Evolutionary conservation across 225 moss, liverwort and hornwort species (phyloP), one percentile per base, ranked within the genome.

Genomic region (Takakia lepidozioides): DNA sequence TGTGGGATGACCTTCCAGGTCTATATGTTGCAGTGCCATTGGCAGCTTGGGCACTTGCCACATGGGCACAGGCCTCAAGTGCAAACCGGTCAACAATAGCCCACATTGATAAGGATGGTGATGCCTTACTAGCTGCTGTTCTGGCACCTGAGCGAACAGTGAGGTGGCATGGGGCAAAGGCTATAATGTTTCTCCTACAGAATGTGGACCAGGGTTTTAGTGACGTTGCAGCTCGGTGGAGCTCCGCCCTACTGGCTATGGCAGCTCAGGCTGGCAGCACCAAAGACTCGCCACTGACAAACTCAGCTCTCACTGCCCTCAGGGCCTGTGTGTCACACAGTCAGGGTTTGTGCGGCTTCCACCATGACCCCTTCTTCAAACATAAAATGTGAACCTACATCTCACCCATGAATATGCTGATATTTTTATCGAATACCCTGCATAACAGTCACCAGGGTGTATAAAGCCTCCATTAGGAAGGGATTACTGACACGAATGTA

Each of bases 31-130:
- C 84, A 37, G 98, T 98, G 3, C 87, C 98, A 25, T 43, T 98
- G 58, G 98, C 98, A 60, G 98, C 98, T 43, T 98, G 98, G 98
- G 98, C 98, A 48, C 78, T 98, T 59, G 98, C 91, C 44, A 81
- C 77, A 27, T 98, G 98, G 98, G 91, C 98, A 11, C 69, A 76
- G 57, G 78, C 81, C 45, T 98, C 98, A 4, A 83, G 61, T 60
- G 78, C 63, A 48, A 98, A 98, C 62, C 76, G 91, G 54, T 71
- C 74, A 14, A 83, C 58, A 37, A 98, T 98, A 43, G 76, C 78
- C 46, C 70, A 81, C 35, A 64, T 91, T 38, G 98, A 91, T 62
- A 69, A 75, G 51, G 70, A 87, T 62, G 91, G 98, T 19, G 81
- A 87, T 58, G 83, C 91, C 14, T 70, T 98, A 43, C 63, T 98